A percentile compares a stretch with the other conserved stretches of the same genome.
Conservation (phyloP, 148 eudicot genomes). For the Polygonum maritimum region DNA sequence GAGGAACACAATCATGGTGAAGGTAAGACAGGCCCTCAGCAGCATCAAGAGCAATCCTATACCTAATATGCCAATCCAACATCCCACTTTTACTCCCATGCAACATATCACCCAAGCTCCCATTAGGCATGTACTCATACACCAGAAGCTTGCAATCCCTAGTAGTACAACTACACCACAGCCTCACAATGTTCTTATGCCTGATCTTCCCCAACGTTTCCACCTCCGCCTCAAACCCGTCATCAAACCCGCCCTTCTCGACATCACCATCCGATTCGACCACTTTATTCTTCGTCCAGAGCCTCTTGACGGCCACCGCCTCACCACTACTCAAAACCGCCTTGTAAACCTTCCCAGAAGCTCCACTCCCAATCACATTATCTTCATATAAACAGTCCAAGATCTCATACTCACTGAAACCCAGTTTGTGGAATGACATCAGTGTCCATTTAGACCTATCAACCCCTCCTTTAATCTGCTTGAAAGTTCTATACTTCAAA, state of each 20-base stretch:
- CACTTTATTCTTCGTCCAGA: conserved; percentile 35
- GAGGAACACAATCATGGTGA: conserved; percentile 90
- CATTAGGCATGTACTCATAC: conserved; percentile 93
- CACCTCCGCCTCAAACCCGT: conserved; percentile 83
- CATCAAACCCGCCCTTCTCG: conserved; percentile 38
- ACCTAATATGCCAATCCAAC: conserved; percentile 82
- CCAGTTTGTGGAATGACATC: conserved; percentile 82
- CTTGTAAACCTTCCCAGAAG: conserved; percentile 90
- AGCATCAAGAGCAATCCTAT: conserved; percentile 62
- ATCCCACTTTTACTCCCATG: conserved; percentile 68
- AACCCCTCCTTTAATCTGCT: conserved; percentile 25
- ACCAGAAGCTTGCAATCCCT: conserved; percentile 68
- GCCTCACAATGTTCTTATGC: conserved; percentile 87
- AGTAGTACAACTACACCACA: conserved; percentile 86
- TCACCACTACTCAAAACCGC: conserved; percentile 75
- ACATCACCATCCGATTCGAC: conserved; percentile 27
- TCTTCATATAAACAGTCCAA: conserved; percentile 74
- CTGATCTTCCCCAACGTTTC: conserved; percentile 84
- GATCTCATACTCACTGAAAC: conserved; percentile 77
- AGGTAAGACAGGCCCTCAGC: conserved; percentile 90
- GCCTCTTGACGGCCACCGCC: conserved; percentile 72
- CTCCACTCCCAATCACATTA: conserved; percentile 78
- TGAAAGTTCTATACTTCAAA: conserved; percentile 41
- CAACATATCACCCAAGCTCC: conserved; percentile 84
- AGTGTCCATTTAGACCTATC: conserved; percentile 82